A percentile compares a stretch with the other conserved stretches of the same genome.
Evolutionary conservation across 306 rosid genomes (phyloP).

Genomic region (Corylus avellana): DNA sequence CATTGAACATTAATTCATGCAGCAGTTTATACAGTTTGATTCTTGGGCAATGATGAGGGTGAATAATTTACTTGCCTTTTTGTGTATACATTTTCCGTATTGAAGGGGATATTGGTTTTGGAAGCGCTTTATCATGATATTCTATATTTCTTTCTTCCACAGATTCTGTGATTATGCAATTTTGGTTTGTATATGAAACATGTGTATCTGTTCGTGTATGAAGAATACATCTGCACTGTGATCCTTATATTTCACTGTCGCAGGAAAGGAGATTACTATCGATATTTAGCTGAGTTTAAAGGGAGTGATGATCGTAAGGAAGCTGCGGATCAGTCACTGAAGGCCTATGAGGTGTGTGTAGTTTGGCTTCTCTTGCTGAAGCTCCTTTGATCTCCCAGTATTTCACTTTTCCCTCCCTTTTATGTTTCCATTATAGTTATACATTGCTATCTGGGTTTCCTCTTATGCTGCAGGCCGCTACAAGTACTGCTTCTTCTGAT

Average conservation of each 20-base stretch:
- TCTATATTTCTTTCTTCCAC: background rate
- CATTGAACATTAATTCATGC: background rate
- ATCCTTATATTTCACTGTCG: background rate
- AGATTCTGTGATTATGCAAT: background rate
- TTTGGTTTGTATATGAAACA: background rate
- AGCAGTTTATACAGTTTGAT: background rate
- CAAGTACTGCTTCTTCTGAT: constrained; percentile 39
- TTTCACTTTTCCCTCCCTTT: background rate
- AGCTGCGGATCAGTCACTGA: constrained; percentile 48
- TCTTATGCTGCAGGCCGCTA: constrained; percentile 36
- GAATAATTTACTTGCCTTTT: background rate
- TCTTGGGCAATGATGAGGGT: background rate
- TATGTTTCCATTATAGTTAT: background rate
- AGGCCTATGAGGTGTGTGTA: constrained; percentile 41
- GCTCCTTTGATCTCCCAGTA: background rate
- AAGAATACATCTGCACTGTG: background rate
- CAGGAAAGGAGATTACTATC: constrained; percentile 58
- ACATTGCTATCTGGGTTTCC: background rate
- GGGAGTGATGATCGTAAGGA: constrained; percentile 38
- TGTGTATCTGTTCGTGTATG: background rate
- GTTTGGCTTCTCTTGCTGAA: constrained; percentile 16
- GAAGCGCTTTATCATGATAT: background rate
- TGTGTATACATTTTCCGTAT: background rate
- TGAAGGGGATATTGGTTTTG: background rate
- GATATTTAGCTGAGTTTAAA: constrained; percentile 51